Evolutionary conservation across 371 early-diverging fungal species (phyloP).

Genomic region (Mucor plumbeus): DNA sequence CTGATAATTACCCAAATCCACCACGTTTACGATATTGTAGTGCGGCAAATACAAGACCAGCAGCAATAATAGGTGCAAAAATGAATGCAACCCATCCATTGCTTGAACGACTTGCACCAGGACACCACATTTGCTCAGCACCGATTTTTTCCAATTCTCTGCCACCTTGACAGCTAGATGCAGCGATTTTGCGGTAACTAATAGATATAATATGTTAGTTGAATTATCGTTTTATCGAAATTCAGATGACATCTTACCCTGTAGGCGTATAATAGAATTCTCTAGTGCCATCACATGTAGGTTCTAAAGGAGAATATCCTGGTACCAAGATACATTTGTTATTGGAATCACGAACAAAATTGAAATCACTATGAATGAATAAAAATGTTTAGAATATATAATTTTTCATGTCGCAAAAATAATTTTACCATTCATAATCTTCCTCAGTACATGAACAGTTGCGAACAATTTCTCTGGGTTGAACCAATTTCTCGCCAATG

Average conservation of each 20-base stretch:
- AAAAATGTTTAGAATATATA: neutral
- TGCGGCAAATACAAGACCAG: constrained; percentile 41
- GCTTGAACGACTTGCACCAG: constrained; percentile 56
- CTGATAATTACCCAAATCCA: constrained; percentile 38
- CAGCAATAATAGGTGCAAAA: constrained; percentile 46
- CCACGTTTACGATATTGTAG: constrained; percentile 43
- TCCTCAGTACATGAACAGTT: constrained; percentile 78
- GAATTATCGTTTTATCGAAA: neutral
- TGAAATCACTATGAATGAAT: constrained; percentile 64
- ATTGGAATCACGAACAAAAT: constrained; percentile 67
- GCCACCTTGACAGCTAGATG: constrained; percentile 72
- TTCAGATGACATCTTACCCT: constrained; percentile 35
- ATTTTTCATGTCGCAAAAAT: neutral
- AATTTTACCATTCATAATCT: constrained; percentile 87
- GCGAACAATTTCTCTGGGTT: constrained; percentile 58
- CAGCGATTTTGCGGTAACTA: constrained; percentile 81
- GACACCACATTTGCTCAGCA: constrained; percentile 64
- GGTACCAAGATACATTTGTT: constrained; percentile 70
- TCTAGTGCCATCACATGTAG: constrained; percentile 60
- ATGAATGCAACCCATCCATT: constrained; percentile 42
- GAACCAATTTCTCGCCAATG: constrained; percentile 74
- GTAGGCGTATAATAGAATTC: constrained; percentile 65
- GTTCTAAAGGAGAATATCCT: constrained; percentile 60
- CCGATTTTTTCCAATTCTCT: constrained; percentile 51
- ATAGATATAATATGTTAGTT: neutral